Evolutionary conservation across 176 grass and related monocot genomes (phyloP), one percentile per base, ranked within the genome.

Genomic region (Urochloa ruziziensis): DNA sequence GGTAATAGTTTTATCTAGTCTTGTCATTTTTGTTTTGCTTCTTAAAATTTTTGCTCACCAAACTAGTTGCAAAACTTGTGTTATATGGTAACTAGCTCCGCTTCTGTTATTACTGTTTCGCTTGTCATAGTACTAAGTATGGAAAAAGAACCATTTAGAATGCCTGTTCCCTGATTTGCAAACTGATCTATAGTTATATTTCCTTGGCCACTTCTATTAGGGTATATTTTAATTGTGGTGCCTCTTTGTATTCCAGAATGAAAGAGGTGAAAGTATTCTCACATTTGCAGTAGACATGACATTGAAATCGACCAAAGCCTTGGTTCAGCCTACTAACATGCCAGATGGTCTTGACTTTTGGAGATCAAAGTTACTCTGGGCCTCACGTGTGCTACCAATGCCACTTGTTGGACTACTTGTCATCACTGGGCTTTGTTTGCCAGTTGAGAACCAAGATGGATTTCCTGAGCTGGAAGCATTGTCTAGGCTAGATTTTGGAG

Each of bases 261-360:
- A 95, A 81, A 92, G 91, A 84, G 93, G 96, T 62, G 96, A 98
- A 90, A 95, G 84, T 81, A 67, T 95, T 68, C 67, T 95, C 62
- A 79, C 92, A 70, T 79, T 93, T 77, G 93, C 89, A 3, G 79
- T 86, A 60, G 89, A 91, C 78, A 89, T 92, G 83, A 85, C 89
- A 62, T 40, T 92, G n/a, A 91, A 85, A 84, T 91, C 96, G 24
- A 85, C 90, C 69, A 90, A 91, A 93, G 86, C 82, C 40, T 87
- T 93, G 34, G 7, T 84, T 37, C 85, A 93, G 39, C 93, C 93
- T 83, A 73, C n/a, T 81, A 77, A 80, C 21, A 35, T 78, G 30
- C 91, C 88, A 70, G 81, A 74, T 64, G 86, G 86, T 74, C 90
- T 94, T 81, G 89, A 87, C 78, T 88, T 89, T 78, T 88, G 93